Evolutionary conservation across 163 green algal species (phyloP).

Genomic region (Scenedesmus sp.): DNA sequence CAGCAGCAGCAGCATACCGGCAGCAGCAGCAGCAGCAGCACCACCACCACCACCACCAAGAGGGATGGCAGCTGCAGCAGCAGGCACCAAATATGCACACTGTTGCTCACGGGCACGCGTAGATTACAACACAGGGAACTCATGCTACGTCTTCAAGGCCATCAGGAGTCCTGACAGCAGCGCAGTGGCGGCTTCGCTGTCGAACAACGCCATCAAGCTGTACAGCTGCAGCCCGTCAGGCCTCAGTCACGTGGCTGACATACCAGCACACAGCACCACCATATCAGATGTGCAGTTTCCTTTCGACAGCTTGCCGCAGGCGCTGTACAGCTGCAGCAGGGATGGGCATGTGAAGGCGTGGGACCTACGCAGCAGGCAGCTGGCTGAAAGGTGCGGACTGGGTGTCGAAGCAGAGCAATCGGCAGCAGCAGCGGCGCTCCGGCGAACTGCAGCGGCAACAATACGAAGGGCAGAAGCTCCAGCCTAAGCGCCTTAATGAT

Average conservation of each 20-base stretch:
- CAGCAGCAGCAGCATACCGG: neutral
- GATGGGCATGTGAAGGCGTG: conserved; percentile 72
- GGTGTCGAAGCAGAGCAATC: neutral
- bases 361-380: conserved; percentile 66
- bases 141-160: conserved; percentile 68
- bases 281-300: conserved; percentile 68
- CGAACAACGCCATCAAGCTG: conserved; percentile 66
- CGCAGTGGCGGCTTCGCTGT: conserved; percentile 60
- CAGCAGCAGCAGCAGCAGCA: neutral
- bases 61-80: neutral
- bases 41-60: neutral
- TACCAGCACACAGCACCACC: conserved; percentile 59
- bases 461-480: neutral
- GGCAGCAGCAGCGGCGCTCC: neutral
- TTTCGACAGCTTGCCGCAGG: conserved; percentile 37
- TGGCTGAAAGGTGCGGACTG: conserved; percentile 53
- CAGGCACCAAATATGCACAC: neutral
- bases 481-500: neutral
- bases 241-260: conserved; percentile 60
- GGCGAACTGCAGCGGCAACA: neutral
- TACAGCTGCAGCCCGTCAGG: conserved; percentile 50
- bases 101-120: conserved; percentile 63
- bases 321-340: conserved; percentile 63
- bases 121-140: conserved; percentile 60
- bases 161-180: conserved; percentile 33